These are phyloP conservation scores for Hygrophila difformis DNA, from an alignment of 257 asterid species.

Conservation along the genomic window DNA sequence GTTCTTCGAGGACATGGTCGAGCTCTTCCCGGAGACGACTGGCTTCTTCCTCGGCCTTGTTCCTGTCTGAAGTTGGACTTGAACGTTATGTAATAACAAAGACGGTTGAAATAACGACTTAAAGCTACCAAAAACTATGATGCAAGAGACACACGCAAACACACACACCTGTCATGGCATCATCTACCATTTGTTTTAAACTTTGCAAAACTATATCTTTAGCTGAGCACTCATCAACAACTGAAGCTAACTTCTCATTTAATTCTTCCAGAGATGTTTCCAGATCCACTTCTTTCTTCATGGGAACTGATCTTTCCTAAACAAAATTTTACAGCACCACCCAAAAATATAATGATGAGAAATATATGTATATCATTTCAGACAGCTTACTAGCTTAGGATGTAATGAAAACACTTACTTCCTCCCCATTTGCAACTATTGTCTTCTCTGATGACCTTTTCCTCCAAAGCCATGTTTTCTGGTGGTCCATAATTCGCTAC, in stretches of 20 bases:
- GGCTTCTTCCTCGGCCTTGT: slow-evolving; percentile 49
- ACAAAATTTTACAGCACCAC: background rate
- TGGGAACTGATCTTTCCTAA: slow-evolving; percentile 25
- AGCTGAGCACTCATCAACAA: slow-evolving; percentile 40
- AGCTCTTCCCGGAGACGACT: slow-evolving; percentile 32
- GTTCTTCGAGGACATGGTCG: slow-evolving; percentile 31
- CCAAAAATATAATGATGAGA: background rate
- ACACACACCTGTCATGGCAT: slow-evolving; percentile 44
- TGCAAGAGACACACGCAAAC: too few species aligned
- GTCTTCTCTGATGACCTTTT: slow-evolving; percentile 64
- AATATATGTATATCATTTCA: too few species aligned
- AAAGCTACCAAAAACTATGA: background rate
- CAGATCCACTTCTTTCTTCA: slow-evolving; percentile 42
- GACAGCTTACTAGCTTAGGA: too few species aligned
- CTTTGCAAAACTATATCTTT: slow-evolving; percentile 41
- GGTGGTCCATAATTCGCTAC: slow-evolving; percentile 58
- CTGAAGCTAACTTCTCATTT: slow-evolving; percentile 50
- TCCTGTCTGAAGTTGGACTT: slow-evolving; percentile 46
- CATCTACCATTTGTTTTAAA: slow-evolving; percentile 29
- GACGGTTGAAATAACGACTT: background rate
- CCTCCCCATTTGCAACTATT: slow-evolving; percentile 47
- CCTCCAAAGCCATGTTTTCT: slow-evolving; percentile 82
- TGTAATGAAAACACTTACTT: slow-evolving; percentile 39
- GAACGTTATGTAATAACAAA: background rate
- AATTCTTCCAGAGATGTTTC: slow-evolving; percentile 42